Base-by-base conservation (phyloP, 345 rosid genomes). In the Corchorus capsularis region DNA sequence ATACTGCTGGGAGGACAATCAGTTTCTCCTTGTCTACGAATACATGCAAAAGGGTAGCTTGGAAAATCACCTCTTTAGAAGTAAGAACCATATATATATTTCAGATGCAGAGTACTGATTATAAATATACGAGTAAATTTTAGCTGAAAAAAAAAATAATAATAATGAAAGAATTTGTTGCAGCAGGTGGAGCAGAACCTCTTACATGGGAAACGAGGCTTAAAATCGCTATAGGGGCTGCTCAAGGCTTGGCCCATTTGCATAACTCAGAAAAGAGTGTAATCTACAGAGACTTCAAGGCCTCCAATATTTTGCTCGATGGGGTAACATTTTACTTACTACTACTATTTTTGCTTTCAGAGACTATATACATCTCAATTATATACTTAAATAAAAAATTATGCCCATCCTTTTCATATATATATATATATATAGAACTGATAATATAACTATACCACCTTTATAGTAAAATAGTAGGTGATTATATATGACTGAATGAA, bases 291-390 rank as follows among this genome's bases (percentile, higher is more conserved):
- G 97, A 94, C 75, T 93, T 94, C 62, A 94, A 94, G 52, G 83
- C 97, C 79, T 91, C 97, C 15, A 93, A 94, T 27, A 93, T 94
- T 69, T 84, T 94, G 80, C 87, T 94, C 20, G 98, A 94, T 41
- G 77, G 69, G 87, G 98, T 94, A 85, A 39, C 6, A 39, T 39
- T 39, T 3, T 39, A 6, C 43, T 39, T 39, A 0, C 6, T 39
- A 39, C 5, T 6, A 39, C 3, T 39, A 39, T 39, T 43, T 56
- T 60, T 35, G 6, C 63, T 20, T 39, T 39, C 27, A 27, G 27
- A 27, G 27, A 27, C 27, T 27, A 1, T 27, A 1, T 27, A 27
- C 27, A 27, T 27, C 27, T 27, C 27, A 27, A 27, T 27, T 27
- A 27, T 27, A 0, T 27, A 27, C 27, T 27, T 27, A 27, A 27